Evolutionary conservation across 192 early-diverging fungal genomes (phyloP).

Genomic region (Rhizoclosmatium globosum): DNA sequence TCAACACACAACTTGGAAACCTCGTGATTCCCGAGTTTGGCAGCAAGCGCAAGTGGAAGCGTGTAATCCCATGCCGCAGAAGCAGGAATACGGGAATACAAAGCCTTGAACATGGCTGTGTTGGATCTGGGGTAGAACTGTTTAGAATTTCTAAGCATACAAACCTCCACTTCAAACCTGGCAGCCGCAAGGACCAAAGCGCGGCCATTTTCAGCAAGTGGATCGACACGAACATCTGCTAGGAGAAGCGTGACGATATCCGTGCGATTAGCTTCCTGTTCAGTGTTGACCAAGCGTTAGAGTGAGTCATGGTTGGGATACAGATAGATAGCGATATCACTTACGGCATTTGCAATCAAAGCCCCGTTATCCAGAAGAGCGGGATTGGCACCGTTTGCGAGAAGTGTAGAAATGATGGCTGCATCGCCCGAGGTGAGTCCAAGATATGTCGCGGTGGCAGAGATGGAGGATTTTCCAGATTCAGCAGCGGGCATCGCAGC

Average conservation of each 20-base stretch:
- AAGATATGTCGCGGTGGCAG: background rate
- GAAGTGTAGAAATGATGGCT: background rate
- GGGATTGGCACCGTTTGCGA: constrained; percentile 5
- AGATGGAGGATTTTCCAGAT: background rate
- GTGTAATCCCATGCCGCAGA: background rate
- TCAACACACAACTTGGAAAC: background rate
- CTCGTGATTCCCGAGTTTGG: background rate
- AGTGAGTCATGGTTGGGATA: background rate
- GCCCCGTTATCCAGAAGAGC: constrained; percentile 26
- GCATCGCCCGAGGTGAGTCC: constrained; percentile 8
- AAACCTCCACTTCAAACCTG: background rate
- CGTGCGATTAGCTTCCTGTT: background rate
- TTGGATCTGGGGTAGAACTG: background rate
- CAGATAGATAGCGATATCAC: background rate
- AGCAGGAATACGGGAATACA: background rate
- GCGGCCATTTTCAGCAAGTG: constrained; percentile 16
- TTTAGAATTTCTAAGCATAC: background rate
- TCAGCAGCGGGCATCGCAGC: background rate
- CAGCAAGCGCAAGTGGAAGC: constrained; percentile 21
- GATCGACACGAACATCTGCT: constrained; percentile 11
- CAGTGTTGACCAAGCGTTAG: background rate
- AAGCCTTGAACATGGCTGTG: background rate
- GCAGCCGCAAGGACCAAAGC: constrained; percentile 18
- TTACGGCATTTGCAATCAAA: constrained; percentile 4
- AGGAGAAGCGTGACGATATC: constrained; percentile 9